These are phyloP conservation scores for Boletus fagicola DNA, from an alignment of 768 basidiomycete genomes.

Conservation along the genomic window DNA sequence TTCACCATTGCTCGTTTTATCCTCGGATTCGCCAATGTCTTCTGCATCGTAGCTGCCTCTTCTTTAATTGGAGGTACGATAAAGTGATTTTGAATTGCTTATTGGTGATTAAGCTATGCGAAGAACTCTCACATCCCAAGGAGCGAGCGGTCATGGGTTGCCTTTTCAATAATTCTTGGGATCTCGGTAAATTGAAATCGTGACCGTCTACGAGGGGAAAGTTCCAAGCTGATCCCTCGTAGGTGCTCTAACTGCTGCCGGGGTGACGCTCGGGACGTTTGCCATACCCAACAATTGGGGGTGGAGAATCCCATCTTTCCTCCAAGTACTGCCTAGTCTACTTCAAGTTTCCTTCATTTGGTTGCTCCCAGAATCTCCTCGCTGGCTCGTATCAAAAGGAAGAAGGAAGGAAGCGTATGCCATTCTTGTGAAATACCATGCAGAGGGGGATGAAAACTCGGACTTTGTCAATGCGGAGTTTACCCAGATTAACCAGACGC, in stretches of 20 bases:
- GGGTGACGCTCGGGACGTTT: slow-evolving; percentile 62
- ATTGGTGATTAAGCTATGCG: background rate
- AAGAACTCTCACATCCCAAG: slow-evolving; percentile 25
- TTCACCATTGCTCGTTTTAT: slow-evolving; percentile 19
- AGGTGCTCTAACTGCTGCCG: slow-evolving; percentile 42
- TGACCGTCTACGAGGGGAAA: too few relatives aligned
- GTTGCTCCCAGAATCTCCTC: slow-evolving; percentile 63
- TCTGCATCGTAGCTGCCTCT: slow-evolving; percentile 20
- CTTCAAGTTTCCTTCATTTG: slow-evolving; percentile 55
- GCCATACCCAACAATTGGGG: slow-evolving; percentile 55
- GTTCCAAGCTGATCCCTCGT: background rate
- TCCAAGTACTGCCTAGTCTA: slow-evolving; percentile 53
- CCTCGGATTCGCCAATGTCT: slow-evolving; percentile 13
- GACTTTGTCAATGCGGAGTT: slow-evolving; percentile 60
- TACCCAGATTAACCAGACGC: slow-evolving; percentile 52
- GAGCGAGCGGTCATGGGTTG: slow-evolving; percentile 17
- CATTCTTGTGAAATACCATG: slow-evolving; percentile 57
- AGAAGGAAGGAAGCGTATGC: slow-evolving; percentile 46
- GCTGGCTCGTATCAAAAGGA: slow-evolving; percentile 61
- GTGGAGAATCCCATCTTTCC: slow-evolving; percentile 65
- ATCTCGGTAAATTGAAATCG: slow-evolving; percentile 9
- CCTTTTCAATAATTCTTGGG: slow-evolving; percentile 11
- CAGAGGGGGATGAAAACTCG: slow-evolving; percentile 50
- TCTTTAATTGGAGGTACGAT: slow-evolving; percentile 23
- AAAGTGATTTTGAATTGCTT: too few relatives aligned